A percentile compares a stretch with the other conserved stretches of the same genome.
These are phyloP conservation scores for Stagonosporopsis chrysanthemi DNA, from an alignment of 2,329 filamentous ascomycete species.

Conservation along the genomic window DNA sequence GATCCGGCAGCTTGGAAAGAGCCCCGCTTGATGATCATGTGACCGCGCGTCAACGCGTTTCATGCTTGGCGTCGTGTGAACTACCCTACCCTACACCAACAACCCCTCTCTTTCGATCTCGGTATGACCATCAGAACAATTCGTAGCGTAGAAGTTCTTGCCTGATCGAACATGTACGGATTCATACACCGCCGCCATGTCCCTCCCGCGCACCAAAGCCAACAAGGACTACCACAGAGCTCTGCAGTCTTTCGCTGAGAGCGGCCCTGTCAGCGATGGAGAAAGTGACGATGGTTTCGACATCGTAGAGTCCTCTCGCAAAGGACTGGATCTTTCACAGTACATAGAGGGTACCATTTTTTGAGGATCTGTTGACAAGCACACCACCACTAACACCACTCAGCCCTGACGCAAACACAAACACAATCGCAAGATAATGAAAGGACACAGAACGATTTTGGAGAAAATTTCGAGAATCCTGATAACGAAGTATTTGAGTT, in stretches of 20 bases:
- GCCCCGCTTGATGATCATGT: constrained; percentile 23
- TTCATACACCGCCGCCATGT: constrained; percentile 20
- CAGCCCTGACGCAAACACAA: constrained; percentile 39
- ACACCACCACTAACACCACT: constrained; percentile 12
- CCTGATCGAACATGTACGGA: not conserved
- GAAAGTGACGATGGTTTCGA: constrained; percentile 55
- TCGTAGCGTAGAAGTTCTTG: too few relatives aligned
- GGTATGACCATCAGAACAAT: too few relatives aligned
- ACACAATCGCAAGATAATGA: constrained; percentile 31
- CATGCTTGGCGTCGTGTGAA: constrained; percentile 12
- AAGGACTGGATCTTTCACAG: constrained; percentile 42
- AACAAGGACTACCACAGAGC: constrained; percentile 26
- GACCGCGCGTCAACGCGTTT: constrained; percentile 39
- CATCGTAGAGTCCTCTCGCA: constrained; percentile 46
- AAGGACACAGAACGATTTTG: not conserved
- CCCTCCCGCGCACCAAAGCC: constrained; percentile 21
- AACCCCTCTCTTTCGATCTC: not conserved
- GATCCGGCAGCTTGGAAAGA: constrained; percentile 10
- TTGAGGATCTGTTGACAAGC: not conserved
- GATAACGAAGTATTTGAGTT: constrained; percentile 16
- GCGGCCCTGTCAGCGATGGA: constrained; percentile 33
- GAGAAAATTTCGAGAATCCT: not conserved
- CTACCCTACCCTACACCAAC: not conserved
- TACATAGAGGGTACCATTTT: constrained; percentile 40
- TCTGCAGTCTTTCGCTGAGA: constrained; percentile 37